A percentile compares a stretch with the other conserved stretches of the same genome.
These are phyloP conservation scores for Ophiosphaerella narmari DNA, from an alignment of 2,329 filamentous ascomycete species.

Conservation along the genomic window DNA sequence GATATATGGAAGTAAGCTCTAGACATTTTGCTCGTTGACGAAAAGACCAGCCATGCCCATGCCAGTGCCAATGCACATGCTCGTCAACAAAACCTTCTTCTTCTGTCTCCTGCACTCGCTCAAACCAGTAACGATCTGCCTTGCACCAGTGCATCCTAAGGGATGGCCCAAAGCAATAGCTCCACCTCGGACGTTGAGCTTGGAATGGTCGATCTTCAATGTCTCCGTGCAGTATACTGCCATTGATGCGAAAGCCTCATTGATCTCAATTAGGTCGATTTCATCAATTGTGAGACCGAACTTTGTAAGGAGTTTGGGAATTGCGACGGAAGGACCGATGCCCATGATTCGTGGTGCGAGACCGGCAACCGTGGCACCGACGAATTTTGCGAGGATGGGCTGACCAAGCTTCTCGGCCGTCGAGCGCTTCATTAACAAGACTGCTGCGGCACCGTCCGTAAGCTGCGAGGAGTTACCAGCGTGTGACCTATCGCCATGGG, in stretches of 20 bases:
- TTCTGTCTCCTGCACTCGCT: conserved; percentile 81
- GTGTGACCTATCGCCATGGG: conserved; percentile 84
- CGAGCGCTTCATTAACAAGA: conserved; percentile 93
- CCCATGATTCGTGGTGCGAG: conserved; percentile 96
- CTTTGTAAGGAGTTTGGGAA: conserved; percentile 81
- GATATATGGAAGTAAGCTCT: not conserved
- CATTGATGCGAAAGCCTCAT: conserved; percentile 98
- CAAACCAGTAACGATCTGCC: conserved; percentile 87
- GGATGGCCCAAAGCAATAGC: conserved; percentile 85
- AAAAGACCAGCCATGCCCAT: conserved; percentile 71
- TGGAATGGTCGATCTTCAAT: conserved; percentile 71
- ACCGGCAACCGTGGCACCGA: conserved; percentile 87
- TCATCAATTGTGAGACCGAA: conserved; percentile 79
- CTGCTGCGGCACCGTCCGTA: conserved; percentile 88
- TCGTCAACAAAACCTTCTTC: conserved; percentile 90
- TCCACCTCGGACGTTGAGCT: conserved; percentile 81
- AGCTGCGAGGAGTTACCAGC: conserved; percentile 95
- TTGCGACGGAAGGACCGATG: conserved; percentile 75
- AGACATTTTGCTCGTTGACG: conserved; percentile 62
- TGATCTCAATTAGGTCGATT: conserved; percentile 88
- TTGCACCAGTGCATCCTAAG: conserved; percentile 74
- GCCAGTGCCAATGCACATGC: conserved; percentile 79
- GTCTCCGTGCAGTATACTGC: conserved; percentile 82
- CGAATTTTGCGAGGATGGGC: conserved; percentile 93
- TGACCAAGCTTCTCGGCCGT: conserved; percentile 85